These are phyloP conservation scores for Auricularia sp. DNA, from an alignment of 768 basidiomycete genomes.

Conservation along the genomic window DNA sequence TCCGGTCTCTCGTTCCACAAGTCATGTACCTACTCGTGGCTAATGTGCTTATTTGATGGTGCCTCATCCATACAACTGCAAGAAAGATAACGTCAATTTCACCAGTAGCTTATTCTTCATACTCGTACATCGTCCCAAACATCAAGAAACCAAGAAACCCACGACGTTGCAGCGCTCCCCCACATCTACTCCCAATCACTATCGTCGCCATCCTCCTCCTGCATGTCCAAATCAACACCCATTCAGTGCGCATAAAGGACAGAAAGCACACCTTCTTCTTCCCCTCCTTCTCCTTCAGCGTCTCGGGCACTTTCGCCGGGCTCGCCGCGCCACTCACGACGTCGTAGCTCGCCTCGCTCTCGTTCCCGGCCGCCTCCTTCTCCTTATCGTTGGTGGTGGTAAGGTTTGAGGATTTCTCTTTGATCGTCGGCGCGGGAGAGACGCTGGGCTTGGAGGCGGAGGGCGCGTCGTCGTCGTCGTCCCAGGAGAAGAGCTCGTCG, in stretches of 20 bases:
- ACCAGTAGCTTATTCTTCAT: no score
- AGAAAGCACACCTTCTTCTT: conserved; percentile 14
- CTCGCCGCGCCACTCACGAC: conserved; percentile 27
- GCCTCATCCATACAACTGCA: no score
- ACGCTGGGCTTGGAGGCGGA: background rate
- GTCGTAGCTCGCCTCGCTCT: conserved; percentile 59
- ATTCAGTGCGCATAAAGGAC: conserved; percentile 15
- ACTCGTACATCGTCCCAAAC: no score
- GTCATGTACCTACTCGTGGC: no score
- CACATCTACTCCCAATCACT: conserved; percentile 58
- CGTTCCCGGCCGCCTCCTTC: background rate
- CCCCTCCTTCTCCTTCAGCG: conserved; percentile 29
- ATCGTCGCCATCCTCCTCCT: conserved; percentile 31
- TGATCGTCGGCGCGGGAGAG: conserved; percentile 5
- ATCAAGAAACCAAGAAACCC: no score
- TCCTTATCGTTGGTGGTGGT: background rate
- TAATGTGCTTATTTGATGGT: no score
- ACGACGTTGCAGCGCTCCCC: background rate
- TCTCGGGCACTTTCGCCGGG: conserved; percentile 27
- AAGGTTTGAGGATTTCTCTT: background rate
- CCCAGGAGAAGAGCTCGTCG: conserved; percentile 90
- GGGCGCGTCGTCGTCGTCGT: conserved; percentile 76
- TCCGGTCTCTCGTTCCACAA: no score
- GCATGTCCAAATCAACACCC: background rate
- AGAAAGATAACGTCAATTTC: no score